phyloP scores from a whole-genome alignment of 257 asterid species.

The Solanum chilense region DNA sequence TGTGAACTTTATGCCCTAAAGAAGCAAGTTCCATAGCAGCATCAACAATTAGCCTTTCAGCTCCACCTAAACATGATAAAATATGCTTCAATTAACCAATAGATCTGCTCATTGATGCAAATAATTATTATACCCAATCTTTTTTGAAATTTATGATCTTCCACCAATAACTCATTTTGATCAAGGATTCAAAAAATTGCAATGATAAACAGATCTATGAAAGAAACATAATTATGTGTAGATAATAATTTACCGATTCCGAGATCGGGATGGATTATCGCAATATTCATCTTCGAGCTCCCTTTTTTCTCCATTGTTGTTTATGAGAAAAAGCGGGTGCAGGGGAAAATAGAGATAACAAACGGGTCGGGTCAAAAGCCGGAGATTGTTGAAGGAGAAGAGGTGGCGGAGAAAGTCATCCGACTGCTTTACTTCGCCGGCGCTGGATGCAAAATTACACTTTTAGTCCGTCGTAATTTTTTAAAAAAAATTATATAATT shows the following conservation, averaged over 20 bases:
- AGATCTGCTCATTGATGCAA: not conserved
- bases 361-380: not conserved
- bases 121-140: not conserved
- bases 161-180: not conserved
- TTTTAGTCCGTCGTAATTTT: not conserved
- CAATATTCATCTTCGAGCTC: conserved; percentile 17
- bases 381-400: not conserved
- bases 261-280: conserved; percentile 33
- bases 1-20: conserved; percentile 64
- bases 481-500: not conserved
- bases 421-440: not conserved
- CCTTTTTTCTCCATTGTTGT: conserved; percentile 11
- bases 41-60: conserved; percentile 92
- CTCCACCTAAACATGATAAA: conserved; percentile 53
- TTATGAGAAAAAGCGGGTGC: not conserved
- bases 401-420: not conserved
- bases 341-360: not conserved
- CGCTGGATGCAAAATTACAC: not conserved
- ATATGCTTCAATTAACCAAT: not conserved
- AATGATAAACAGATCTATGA: not conserved
- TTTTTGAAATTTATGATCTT: not conserved
- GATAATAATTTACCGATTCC: conserved; percentile 22
- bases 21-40: conserved; percentile 89
- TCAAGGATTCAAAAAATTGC: not conserved
- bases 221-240: not conserved